phyloP scores from a whole-genome alignment of 2,329 filamentous ascomycete species.

The Orbilia ellipsospora region DNA sequence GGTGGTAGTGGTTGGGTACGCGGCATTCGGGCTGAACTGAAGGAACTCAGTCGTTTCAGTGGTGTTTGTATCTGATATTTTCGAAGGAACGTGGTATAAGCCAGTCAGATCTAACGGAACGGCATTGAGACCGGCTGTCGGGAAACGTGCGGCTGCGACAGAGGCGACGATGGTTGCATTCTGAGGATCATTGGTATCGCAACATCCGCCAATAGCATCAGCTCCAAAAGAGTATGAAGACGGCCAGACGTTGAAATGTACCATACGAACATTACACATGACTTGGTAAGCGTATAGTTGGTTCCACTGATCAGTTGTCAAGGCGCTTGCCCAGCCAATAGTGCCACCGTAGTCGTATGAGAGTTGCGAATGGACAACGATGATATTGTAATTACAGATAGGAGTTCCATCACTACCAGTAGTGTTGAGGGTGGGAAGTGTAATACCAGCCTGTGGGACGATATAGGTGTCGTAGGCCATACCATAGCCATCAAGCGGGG shows the following conservation, averaged over 20 bases:
- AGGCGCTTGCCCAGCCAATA: constrained; percentile 66
- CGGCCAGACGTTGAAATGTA: constrained; percentile 71
- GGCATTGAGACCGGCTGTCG: constrained; percentile 68
- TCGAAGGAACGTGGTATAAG: constrained; percentile 33
- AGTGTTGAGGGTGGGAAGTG: constrained; percentile 68
- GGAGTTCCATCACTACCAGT: constrained; percentile 60
- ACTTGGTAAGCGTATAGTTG: constrained; percentile 70
- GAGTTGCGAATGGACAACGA: constrained; percentile 69
- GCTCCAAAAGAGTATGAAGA: constrained; percentile 66
- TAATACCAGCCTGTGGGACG: constrained; percentile 68
- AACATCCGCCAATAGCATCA: constrained; percentile 65
- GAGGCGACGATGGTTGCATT: constrained; percentile 67
- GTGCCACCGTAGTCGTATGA: constrained; percentile 67
- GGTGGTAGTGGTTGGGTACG: constrained; percentile 14
- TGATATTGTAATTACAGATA: constrained; percentile 71
- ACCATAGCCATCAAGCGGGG: constrained; percentile 69
- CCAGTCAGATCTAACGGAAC: constrained; percentile 22
- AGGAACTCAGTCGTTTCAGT: constrained; percentile 44
- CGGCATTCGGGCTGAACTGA: constrained; percentile 31
- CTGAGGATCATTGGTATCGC: constrained; percentile 65
- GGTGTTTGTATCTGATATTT: constrained; percentile 39
- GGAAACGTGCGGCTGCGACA: constrained; percentile 64
- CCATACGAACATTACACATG: constrained; percentile 71
- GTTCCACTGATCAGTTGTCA: constrained; percentile 70
- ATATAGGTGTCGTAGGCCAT: constrained; percentile 70